A percentile compares a stretch with the other conserved stretches of the same genome.
Conservation (phyloP, 441 rosid species). For the Adansonia rubrostipa region DNA sequence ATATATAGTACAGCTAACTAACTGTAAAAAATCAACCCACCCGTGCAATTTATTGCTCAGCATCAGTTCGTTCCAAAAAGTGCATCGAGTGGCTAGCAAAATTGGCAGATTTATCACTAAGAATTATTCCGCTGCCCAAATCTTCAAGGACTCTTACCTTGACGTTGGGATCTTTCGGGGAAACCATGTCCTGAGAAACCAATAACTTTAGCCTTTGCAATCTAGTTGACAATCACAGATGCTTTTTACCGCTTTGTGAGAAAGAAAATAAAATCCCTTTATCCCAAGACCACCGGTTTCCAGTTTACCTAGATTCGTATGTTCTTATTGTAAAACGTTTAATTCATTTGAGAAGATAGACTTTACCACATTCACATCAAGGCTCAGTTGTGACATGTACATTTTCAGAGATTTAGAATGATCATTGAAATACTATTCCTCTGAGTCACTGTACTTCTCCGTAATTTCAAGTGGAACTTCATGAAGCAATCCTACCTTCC, state of each 20-base stretch:
- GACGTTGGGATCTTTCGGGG: conserved; percentile 91
- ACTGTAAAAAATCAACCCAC: conserved; percentile 40
- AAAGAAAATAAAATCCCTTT: background rate
- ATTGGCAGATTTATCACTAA: conserved; percentile 73
- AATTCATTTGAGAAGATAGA: conserved; percentile 5
- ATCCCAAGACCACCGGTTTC: background rate
- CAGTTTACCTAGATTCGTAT: background rate
- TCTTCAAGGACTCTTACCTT: conserved; percentile 84
- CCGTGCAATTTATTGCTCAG: conserved; percentile 80
- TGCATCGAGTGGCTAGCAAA: conserved; percentile 87
- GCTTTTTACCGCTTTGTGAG: background rate
- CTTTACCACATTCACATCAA: conserved; percentile 80
- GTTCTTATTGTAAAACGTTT: background rate
- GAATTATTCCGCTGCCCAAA: conserved; percentile 69
- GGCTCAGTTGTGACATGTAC: conserved; percentile 71
- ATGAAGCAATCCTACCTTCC: conserved; percentile 77
- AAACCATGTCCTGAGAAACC: conserved; percentile 80
- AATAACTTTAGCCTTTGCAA: conserved; percentile 16
- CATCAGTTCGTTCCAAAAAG: conserved; percentile 88
- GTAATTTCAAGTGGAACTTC: conserved; percentile 77
- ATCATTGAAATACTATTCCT: conserved; percentile 68
- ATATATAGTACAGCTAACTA: background rate
- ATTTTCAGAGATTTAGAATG: conserved; percentile 67
- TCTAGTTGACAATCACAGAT: conserved; percentile 8
- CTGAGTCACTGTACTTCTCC: conserved; percentile 65